Percentiles rank a stretch among this genome's conserved stretches.
phyloP scores from a whole-genome alignment of 371 early-diverging fungal species.

The Amoeboaphelidium occidentale region DNA sequence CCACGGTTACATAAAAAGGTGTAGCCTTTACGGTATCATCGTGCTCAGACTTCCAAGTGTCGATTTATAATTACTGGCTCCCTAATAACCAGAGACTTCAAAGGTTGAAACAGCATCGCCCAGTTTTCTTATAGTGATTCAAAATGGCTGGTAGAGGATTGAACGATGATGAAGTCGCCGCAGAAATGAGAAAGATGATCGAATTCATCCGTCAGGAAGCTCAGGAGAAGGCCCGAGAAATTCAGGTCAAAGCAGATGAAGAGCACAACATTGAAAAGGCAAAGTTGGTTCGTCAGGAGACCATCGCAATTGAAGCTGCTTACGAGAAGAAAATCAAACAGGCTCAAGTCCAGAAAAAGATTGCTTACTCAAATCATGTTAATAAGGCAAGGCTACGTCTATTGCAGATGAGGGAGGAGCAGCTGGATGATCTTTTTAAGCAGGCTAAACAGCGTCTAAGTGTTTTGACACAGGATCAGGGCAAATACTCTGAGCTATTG shows the following conservation, averaged over 20 bases:
- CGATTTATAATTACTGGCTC: too few relatives aligned
- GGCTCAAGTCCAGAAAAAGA: constrained; percentile 64
- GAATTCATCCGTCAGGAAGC: constrained; percentile 94
- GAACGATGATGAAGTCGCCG: background rate
- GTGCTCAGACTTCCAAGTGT: too few relatives aligned
- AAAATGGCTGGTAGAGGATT: constrained; percentile 1
- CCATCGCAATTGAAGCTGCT: constrained; percentile 58
- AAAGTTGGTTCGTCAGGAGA: constrained; percentile 73
- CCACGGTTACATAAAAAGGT: too few relatives aligned
- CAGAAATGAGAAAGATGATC: background rate
- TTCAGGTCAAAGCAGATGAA: constrained; percentile 93
- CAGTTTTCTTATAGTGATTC: background rate
- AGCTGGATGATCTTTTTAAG: constrained; percentile 48
- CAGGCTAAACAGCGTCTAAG: constrained; percentile 27
- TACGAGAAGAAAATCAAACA: constrained; percentile 76
- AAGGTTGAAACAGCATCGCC: too few relatives aligned
- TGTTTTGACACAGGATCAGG: constrained; percentile 24
- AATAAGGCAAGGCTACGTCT: constrained; percentile 80
- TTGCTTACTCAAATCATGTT: constrained; percentile 73
- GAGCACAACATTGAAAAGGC: constrained; percentile 97
- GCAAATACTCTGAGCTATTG: constrained; percentile 29
- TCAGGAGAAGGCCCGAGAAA: constrained; percentile 86
- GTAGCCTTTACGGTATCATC: too few relatives aligned
- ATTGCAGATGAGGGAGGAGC: constrained; percentile 61
- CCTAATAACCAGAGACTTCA: too few relatives aligned